Conservation (phyloP, 2,329 filamentous ascomycete genomes). For the Alternaria arborescens region DNA sequence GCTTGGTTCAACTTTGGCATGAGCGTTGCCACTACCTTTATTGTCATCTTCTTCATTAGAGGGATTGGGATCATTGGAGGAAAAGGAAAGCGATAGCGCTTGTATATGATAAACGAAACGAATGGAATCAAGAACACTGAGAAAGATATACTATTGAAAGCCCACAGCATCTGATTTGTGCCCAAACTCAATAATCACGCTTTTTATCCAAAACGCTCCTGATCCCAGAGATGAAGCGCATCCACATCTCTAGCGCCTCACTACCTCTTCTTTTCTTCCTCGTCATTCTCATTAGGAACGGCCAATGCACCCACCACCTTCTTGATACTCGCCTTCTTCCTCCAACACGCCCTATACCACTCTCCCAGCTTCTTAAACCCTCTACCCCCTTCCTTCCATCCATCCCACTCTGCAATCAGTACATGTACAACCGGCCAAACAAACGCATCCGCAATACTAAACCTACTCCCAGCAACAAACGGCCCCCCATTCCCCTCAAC, state of each 20-base stretch:
- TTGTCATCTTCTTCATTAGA: constrained; percentile 43
- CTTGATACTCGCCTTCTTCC: constrained; percentile 42
- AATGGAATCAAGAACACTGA: neutral
- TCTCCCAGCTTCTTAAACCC: constrained; percentile 30
- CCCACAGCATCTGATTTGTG: neutral
- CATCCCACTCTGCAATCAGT: constrained; percentile 30
- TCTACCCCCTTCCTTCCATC: constrained; percentile 32
- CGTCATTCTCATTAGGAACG: neutral
- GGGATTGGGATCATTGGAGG: constrained; percentile 30
- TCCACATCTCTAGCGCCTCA: neutral
- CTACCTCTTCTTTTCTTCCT: neutral
- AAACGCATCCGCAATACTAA: constrained; percentile 45
- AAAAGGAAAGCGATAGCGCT: neutral
- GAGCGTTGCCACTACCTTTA: constrained; percentile 42
- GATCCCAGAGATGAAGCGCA: no score
- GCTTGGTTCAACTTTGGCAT: constrained; percentile 54
- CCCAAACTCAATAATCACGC: neutral
- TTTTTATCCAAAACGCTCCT: neutral
- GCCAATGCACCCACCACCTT: constrained; percentile 22
- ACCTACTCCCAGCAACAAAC: constrained; percentile 43
- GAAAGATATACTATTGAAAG: neutral
- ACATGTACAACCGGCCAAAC: constrained; percentile 47
- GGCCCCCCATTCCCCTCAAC: constrained; percentile 24
- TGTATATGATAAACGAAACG: neutral
- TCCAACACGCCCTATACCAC: constrained; percentile 43